These are phyloP conservation scores for Aphanomyces stellatus DNA, from an alignment of 352 stramenopile genomes.

Conservation along the genomic window DNA sequence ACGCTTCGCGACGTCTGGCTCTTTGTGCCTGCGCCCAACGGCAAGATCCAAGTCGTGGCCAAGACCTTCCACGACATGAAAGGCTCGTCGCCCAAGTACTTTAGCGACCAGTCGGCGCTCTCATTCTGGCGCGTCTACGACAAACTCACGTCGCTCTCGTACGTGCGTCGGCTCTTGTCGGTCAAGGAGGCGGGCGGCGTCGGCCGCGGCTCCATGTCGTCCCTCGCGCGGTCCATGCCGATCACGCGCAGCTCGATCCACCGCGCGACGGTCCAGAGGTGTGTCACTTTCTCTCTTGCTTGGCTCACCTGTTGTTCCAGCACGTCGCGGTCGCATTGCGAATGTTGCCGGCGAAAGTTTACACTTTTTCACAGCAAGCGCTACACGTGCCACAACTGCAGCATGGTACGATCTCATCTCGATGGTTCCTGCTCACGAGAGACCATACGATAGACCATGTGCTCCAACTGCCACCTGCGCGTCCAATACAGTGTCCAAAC, in stretches of 20 bases:
- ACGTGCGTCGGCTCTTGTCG: constrained; percentile 8
- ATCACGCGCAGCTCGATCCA: constrained; percentile 6
- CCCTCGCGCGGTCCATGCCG: constrained; percentile 6
- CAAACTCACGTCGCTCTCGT: constrained; percentile 8
- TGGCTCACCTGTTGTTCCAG: background rate
- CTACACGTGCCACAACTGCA: background rate
- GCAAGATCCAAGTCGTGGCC: constrained; percentile 18
- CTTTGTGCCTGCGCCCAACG: constrained; percentile 14
- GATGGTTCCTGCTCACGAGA: background rate
- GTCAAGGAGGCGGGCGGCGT: background rate
- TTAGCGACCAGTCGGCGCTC: constrained; percentile 16
- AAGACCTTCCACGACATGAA: constrained; percentile 20
- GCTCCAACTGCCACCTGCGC: constrained; percentile 11
- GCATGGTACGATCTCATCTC: background rate
- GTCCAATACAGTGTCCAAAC: constrained; percentile 2
- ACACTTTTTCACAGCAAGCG: constrained; percentile 6
- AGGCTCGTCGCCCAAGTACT: constrained; percentile 3
- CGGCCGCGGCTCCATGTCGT: background rate
- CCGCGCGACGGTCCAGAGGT: background rate
- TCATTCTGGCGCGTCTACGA: constrained; percentile 15
- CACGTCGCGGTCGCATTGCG: background rate
- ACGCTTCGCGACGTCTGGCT: constrained; percentile 11
- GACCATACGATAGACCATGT: background rate
- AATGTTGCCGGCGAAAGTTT: constrained; percentile 1
- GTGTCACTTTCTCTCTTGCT: background rate